phyloP scores from a whole-genome alignment of 2,329 filamentous ascomycete genomes.

The Sporothrix sp. region DNA sequence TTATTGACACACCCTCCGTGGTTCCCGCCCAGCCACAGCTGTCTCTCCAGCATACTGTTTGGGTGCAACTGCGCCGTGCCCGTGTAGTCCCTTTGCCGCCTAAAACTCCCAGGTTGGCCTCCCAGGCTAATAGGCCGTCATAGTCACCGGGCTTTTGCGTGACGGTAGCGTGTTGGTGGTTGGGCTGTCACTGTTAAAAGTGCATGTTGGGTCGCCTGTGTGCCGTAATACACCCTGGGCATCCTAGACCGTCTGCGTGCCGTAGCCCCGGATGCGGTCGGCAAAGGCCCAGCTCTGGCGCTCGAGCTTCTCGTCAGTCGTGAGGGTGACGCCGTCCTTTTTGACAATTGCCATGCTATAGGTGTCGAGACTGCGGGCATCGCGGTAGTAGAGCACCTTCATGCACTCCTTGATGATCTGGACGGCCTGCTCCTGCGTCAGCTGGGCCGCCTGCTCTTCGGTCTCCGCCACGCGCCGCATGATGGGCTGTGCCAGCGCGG shows the following conservation, averaged over 20 bases:
- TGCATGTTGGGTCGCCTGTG: too few relatives aligned
- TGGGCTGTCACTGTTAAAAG: too few relatives aligned
- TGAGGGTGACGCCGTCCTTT: conserved; percentile 77
- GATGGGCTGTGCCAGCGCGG: conserved; percentile 86
- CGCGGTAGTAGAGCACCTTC: conserved; percentile 97
- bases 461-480: conserved; percentile 76
- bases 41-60: too few relatives aligned
- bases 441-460: conserved; percentile 61
- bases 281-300: conserved; percentile 98
- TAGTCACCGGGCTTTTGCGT: too few relatives aligned
- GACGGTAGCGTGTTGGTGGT: too few relatives aligned
- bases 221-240: too few relatives aligned
- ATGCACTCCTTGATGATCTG: conserved; percentile 82
- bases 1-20: too few relatives aligned
- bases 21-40: too few relatives aligned
- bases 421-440: conserved; percentile 71
- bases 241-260: conserved; percentile 61
- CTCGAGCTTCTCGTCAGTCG: conserved; percentile 80
- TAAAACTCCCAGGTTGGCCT: too few relatives aligned
- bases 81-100: too few relatives aligned
- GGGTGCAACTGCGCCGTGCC: too few relatives aligned
- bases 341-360: conserved; percentile 90
- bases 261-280: conserved; percentile 88
- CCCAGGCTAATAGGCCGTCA: too few relatives aligned
- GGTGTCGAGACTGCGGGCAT: conserved; percentile 81